Conservation (phyloP, 1,284 basidiomycete genomes). For the Puccinia triticina region DNA sequence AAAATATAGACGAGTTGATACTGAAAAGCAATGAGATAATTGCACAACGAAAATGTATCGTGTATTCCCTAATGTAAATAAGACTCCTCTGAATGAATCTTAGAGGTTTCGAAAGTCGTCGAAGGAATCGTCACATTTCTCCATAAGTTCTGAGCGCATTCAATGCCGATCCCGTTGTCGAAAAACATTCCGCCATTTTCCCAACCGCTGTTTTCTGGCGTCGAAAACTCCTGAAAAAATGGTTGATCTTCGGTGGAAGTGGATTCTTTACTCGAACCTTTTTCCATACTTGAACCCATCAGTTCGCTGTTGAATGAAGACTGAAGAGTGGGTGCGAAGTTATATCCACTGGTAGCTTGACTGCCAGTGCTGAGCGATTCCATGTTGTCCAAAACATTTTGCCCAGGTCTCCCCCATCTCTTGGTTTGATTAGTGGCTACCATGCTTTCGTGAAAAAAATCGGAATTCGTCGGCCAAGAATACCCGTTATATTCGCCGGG, state of each 20-base stretch:
- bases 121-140: conserved; percentile 9
- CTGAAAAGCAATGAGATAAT: too few species aligned
- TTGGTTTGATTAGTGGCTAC: background rate
- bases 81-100: conserved; percentile 18
- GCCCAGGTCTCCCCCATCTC: background rate
- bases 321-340: background rate
- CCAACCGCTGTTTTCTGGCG: conserved; percentile 11
- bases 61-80: background rate
- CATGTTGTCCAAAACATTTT: background rate
- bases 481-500: background rate
- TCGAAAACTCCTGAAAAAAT: conserved; percentile 13
- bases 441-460: conserved; percentile 2
- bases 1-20: too few species aligned
- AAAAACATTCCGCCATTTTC: conserved; percentile 15
- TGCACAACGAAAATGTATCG: too few species aligned
- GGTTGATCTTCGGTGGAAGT: background rate
- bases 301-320: background rate
- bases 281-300: conserved; percentile 6
- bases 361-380: conserved; percentile 9
- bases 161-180: background rate
- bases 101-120: background rate
- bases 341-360: conserved; percentile 7
- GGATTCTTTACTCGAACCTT: background rate
- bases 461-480: conserved; percentile 28
- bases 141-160: conserved; percentile 19